Percentiles rank a stretch among this genome's conserved stretches.
Conservation (phyloP, 768 basidiomycete species). For the Mycena galopus region DNA sequence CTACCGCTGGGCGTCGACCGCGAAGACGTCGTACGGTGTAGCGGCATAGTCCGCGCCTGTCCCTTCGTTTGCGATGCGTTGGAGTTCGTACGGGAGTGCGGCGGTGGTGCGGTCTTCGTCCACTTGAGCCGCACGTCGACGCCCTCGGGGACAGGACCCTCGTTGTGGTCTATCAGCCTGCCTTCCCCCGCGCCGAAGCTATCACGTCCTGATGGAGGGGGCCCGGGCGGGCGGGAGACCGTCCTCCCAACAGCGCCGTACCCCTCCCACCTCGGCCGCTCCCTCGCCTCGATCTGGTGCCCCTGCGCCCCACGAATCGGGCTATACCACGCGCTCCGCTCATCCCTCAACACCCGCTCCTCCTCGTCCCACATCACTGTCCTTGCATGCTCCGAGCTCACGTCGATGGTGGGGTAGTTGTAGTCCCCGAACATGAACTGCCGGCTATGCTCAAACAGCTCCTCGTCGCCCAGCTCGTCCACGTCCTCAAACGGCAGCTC, state of each 20-base stretch:
- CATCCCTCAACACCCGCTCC: conserved; percentile 83
- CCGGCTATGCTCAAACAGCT: conserved; percentile 80
- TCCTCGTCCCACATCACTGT: conserved; percentile 85
- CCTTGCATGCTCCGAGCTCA: conserved; percentile 81
- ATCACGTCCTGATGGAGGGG: not conserved
- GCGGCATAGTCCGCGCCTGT: not conserved
- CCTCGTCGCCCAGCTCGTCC: conserved; percentile 77
- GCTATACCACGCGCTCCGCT: conserved; percentile 80
- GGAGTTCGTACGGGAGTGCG: conserved; percentile 36
- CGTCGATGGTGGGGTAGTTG: conserved; percentile 90
- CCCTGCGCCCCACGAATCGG: conserved; percentile 63
- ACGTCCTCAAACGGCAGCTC: conserved; percentile 76
- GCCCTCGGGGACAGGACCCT: conserved; percentile 44
- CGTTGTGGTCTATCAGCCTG: conserved; percentile 62
- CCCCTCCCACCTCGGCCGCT: conserved; percentile 61
- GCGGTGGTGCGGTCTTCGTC: conserved; percentile 46
- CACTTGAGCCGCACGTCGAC: conserved; percentile 61
- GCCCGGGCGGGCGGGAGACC: conserved; percentile 28
- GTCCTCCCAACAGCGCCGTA: conserved; percentile 67
- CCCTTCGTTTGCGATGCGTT: conserved; percentile 26
- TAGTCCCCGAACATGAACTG: conserved; percentile 92
- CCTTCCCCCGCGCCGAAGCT: not conserved
- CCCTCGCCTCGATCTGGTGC: conserved; percentile 54
- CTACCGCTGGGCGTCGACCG: not conserved
- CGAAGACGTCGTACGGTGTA: not conserved